Percentiles rank a stretch among this genome's conserved stretches.
These are phyloP conservation scores for Pichia sp. DNA, from an alignment of 1,139 yeast genomes.

Conservation along the genomic window DNA sequence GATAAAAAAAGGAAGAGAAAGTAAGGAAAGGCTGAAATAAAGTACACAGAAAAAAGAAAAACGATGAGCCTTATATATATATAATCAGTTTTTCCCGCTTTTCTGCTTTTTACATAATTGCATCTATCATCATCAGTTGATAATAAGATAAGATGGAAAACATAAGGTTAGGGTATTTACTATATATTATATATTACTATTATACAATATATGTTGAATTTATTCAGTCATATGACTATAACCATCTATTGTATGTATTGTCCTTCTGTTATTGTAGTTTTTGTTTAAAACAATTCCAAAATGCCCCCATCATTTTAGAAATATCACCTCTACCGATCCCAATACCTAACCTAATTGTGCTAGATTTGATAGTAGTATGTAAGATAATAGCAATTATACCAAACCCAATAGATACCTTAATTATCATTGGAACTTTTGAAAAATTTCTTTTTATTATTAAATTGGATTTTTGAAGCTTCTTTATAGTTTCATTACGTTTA, in stretches of 20 bases:
- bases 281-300: not conserved
- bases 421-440: constrained; percentile 11
- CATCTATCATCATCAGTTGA: not conserved
- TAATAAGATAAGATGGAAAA: not conserved
- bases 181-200: too few relatives aligned
- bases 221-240: too few relatives aligned
- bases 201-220: too few relatives aligned
- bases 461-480: not conserved
- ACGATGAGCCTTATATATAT: not conserved
- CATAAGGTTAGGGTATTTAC: too few relatives aligned
- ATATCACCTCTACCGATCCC: not conserved
- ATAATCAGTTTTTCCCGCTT: too few relatives aligned
- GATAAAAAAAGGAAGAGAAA: not conserved
- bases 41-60: not conserved
- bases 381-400: constrained; percentile 22
- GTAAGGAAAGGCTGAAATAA: not conserved
- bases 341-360: not conserved
- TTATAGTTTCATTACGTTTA: not conserved
- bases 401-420: constrained; percentile 23
- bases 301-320: too few relatives aligned
- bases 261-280: too few relatives aligned
- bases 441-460: not conserved
- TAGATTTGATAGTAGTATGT: not conserved
- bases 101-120: too few relatives aligned
- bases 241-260: too few relatives aligned